Evolutionary conservation across 2,329 filamentous ascomycete genomes (phyloP), one percentile per base, ranked within the genome.

Genomic region (Fusarium begoniae): DNA sequence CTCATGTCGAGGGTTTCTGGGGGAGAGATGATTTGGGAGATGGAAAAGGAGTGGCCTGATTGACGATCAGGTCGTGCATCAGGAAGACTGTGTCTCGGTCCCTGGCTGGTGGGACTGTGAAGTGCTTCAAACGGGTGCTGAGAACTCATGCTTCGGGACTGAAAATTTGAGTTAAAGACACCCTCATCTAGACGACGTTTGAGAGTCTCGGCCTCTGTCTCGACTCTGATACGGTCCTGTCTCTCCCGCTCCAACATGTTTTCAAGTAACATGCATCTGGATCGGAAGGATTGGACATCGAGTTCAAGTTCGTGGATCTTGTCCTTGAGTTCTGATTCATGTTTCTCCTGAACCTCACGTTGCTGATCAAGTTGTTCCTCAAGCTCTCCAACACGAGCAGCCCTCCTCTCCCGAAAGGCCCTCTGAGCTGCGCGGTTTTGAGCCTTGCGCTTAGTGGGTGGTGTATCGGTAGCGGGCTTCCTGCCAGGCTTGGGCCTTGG

Each of bases 401-500:
- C 94, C 72, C 96, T 90, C 66, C 96, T 89, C 83, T 98, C 95
- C 40, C 96, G 90, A 83, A 98, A 98, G 3, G 93, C 94, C 66
- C 96, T 88, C 84, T 98, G 96, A 7, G 96, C 96, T 53, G 94
- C 93, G 69, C 96, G 90, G 82, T 98, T 98, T 84, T 98, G 96
- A 3, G 94, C 93, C 86, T 98, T 97, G 75, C 96, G 91, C 85
- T 97, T 97, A 48, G 95, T 97, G 4, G 94, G 93, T 20, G 95
- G 95, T 59, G 95, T 97, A 80, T 98, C 95, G 41, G 94, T 97
- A 53, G 94, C 94, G 7, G 96, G 95, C 87, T 98, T 98, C 77
- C 96, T 91, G 55, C 96, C 96, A 28, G 96, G 96, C 86, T 95
- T 96, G 53, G 94, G 94, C 69, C 94, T 89, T 35, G 94, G 94